These are phyloP conservation scores for Psilocybe sp. DNA, from an alignment of 768 basidiomycete species.

Conservation along the genomic window DNA sequence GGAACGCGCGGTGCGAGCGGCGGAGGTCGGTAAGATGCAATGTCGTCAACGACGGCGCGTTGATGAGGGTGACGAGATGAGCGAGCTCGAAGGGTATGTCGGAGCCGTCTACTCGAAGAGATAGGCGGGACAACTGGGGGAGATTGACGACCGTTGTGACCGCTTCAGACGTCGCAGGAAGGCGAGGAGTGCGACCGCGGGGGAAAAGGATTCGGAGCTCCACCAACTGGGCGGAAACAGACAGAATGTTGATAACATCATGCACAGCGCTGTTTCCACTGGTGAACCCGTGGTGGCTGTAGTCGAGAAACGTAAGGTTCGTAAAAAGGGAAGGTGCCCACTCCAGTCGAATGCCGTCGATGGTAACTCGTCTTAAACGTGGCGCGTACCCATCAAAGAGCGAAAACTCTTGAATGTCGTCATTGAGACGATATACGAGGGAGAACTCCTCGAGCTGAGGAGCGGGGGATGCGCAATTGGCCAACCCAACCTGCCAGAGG, in stretches of 20 bases:
- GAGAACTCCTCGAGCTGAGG: slow-evolving; percentile 49
- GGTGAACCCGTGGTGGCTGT: slow-evolving; percentile 71
- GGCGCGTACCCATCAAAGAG: slow-evolving; percentile 65
- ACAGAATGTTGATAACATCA: slow-evolving; percentile 58
- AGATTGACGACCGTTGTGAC: slow-evolving; percentile 35
- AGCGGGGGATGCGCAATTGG: slow-evolving; percentile 42
- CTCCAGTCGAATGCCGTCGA: slow-evolving; percentile 63
- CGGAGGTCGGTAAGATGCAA: slow-evolving; percentile 47
- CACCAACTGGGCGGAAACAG: slow-evolving; percentile 47
- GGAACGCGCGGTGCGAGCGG: slow-evolving; percentile 35
- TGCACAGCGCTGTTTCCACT: slow-evolving; percentile 50
- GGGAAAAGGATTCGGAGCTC: slow-evolving; percentile 59
- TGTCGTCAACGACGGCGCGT: slow-evolving; percentile 42
- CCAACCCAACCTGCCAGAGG: slow-evolving; percentile 67
- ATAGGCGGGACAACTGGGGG: slow-evolving; percentile 44
- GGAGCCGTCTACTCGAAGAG: slow-evolving; percentile 46
- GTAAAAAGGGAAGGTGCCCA: slow-evolving; percentile 64
- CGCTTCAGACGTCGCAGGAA: slow-evolving; percentile 23
- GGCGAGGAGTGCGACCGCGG: slow-evolving; percentile 25
- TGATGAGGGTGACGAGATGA: slow-evolving; percentile 47
- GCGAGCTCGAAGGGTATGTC: slow-evolving; percentile 64
- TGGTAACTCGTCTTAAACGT: slow-evolving; percentile 46
- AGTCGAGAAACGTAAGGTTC: slow-evolving; percentile 63
- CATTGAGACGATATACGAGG: slow-evolving; percentile 60
- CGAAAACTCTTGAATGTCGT: slow-evolving; percentile 64